Evolutionary conservation across 345 rosid species (phyloP), one percentile per base, ranked within the genome.

Genomic region (Rhizophora apiculata): DNA sequence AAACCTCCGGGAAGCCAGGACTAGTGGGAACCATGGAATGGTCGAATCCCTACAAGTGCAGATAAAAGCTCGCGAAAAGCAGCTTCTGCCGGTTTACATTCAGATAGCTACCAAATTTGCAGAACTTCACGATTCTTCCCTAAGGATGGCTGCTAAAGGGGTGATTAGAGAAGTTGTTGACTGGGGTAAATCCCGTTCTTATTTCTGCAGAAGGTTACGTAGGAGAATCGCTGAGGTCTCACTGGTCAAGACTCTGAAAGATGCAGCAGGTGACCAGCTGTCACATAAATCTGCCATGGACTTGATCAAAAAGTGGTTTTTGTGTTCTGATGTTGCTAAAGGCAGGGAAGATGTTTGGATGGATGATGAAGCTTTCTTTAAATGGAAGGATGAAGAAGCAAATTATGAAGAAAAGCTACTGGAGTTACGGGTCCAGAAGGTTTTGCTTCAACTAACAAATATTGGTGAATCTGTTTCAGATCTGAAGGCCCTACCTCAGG

Each of bases 51-150:
- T 89, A 70, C 91, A 84, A 75, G 93, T 85, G 80, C 87, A 87
- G 79, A 85, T 90, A 65, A 87, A 75, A 81, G 59, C 84, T 30
- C 89, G 98, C 13, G 97, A 96, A 78, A 96, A 84, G 80, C 90
- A 84, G 79, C 94, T 96, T 72, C 76, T 96, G 79, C 99, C 99
- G 0, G 69, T 86, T 20, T 95, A 92, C 82, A 86, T 88, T 64
- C 99, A 92, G 80, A 83, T 95, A 54, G 99, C 97, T 71, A 92
- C 97, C 71, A 95, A 76, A 82, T 95, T 95, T 67, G 97, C 97
- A 0, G 97, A 95, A 73, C 95, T 95, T 70, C 99, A 95, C 51
- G 99, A 95, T 74, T 87, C 96, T 51, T 88, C 96, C 58, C 80
- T 85, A 29, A 90, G 99, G 78, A 95, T 95, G 99, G 99, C 90